Conservation (phyloP, 164 flowering plant genomes). For the Euptelea pleiosperma region DNA sequence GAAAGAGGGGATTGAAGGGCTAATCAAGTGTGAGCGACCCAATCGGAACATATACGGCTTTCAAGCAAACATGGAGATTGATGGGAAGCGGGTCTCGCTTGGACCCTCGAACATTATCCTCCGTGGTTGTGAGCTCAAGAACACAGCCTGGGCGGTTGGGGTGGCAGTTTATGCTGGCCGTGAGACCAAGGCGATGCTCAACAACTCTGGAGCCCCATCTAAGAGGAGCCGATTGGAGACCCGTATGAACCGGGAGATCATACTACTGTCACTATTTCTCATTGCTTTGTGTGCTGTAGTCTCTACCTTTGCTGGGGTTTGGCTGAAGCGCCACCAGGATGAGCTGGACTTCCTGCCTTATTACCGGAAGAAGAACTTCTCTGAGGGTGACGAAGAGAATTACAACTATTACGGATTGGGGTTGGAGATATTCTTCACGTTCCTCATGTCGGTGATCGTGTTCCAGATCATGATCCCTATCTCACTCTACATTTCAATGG, state of each 20-base stretch:
- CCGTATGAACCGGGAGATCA: conserved; percentile 80
- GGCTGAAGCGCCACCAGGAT: conserved; percentile 67
- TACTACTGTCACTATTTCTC: conserved; percentile 73
- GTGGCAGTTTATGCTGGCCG: conserved; percentile 85
- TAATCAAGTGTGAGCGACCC: conserved; percentile 88
- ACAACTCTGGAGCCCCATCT: conserved; percentile 93
- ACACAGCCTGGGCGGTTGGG: conserved; percentile 84
- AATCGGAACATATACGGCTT: conserved; percentile 96
- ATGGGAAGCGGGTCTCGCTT: conserved; percentile 75
- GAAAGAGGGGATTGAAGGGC: conserved; percentile 50
- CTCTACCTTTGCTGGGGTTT: conserved; percentile 60
- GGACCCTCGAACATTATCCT: conserved; percentile 92
- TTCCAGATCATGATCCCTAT: conserved; percentile 98
- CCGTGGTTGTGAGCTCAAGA: conserved; percentile 94
- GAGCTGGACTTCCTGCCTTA: conserved; percentile 55
- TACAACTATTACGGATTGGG: conserved; percentile 78
- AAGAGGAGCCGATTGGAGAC: conserved; percentile 92
- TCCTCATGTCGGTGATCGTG: conserved; percentile 91
- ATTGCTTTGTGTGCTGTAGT: conserved; percentile 59
- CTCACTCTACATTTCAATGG: conserved; percentile 97
- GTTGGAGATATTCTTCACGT: conserved; percentile 73
- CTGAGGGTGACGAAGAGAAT: conserved; percentile 28
- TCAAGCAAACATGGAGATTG: conserved; percentile 85
- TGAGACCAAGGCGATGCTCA: conserved; percentile 97
- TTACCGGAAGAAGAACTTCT: conserved; percentile 62